Conservation (phyloP, 73 alveolate genomes). For the Effrenium voratum region DNA sequence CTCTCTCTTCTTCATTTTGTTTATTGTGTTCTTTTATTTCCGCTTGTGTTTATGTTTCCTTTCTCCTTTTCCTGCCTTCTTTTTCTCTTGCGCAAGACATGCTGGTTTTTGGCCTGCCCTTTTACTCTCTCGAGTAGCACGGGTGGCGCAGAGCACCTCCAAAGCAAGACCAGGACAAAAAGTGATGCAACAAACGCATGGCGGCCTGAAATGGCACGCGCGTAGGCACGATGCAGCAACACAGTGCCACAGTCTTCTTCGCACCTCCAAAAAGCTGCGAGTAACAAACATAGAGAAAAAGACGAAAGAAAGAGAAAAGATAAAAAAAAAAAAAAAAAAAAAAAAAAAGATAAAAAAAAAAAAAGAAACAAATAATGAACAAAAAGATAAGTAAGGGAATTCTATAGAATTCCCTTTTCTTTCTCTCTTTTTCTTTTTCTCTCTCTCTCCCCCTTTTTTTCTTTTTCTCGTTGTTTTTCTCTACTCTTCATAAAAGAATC, state of each 20-base stretch:
- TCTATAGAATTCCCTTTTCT: neutral
- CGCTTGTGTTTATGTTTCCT: too few species aligned
- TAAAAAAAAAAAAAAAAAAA: too few species aligned
- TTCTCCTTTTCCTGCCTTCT: too few species aligned
- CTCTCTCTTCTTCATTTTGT: too few species aligned
- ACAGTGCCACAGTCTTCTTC: neutral
- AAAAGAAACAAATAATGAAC: too few species aligned
- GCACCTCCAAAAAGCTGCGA: neutral
- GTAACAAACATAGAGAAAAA: neutral
- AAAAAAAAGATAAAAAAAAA: too few species aligned
- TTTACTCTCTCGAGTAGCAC: too few species aligned
- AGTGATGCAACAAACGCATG: neutral
- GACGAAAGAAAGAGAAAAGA: neutral
- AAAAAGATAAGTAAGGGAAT: neutral
- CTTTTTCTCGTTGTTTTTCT: neutral
- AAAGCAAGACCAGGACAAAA: constrained; percentile 28
- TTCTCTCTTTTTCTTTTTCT: too few species aligned
- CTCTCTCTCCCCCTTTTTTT: neutral
- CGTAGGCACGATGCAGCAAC: neutral
- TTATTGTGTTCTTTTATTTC: too few species aligned
- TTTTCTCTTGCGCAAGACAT: too few species aligned
- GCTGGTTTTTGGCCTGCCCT: too few species aligned
- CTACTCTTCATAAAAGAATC: neutral
- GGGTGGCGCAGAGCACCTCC: neutral
- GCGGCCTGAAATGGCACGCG: constrained; percentile 2